These are phyloP conservation scores for Lactifluus rugatus DNA, from an alignment of 768 basidiomycete species.

Conservation along the genomic window DNA sequence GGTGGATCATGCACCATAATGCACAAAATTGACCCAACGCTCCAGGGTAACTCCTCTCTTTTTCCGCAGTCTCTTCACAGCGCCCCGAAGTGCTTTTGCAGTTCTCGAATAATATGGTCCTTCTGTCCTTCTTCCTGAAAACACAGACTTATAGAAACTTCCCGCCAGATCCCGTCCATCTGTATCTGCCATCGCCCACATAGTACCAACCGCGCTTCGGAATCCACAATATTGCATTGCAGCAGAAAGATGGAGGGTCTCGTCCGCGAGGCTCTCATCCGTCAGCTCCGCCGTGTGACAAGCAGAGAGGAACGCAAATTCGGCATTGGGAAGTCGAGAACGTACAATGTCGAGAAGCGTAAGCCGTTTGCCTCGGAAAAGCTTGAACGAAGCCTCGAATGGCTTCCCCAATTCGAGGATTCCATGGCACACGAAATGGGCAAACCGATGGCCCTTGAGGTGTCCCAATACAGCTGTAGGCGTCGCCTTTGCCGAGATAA, in stretches of 20 bases:
- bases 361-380: neutral
- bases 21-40: no score
- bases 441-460: neutral
- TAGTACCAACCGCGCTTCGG: neutral
- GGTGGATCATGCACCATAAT: no score
- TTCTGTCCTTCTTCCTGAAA: no score
- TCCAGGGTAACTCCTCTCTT: no score
- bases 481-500: neutral
- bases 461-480: neutral
- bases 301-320: no score
- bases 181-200: no score
- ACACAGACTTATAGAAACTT: no score
- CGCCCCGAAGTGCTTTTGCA: no score
- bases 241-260: neutral
- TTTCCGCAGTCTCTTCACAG: no score
- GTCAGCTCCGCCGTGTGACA: neutral
- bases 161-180: neutral
- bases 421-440: neutral
- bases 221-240: neutral
- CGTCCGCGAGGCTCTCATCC: neutral
- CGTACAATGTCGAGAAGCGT: no score
- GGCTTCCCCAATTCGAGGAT: neutral
- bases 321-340: no score
- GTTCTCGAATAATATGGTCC: no score
- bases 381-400: neutral